A percentile compares a stretch with the other conserved stretches of the same genome.
These are phyloP conservation scores for Xylaria cubensis DNA, from an alignment of 495 filamentous ascomycete species.

Conservation along the genomic window DNA sequence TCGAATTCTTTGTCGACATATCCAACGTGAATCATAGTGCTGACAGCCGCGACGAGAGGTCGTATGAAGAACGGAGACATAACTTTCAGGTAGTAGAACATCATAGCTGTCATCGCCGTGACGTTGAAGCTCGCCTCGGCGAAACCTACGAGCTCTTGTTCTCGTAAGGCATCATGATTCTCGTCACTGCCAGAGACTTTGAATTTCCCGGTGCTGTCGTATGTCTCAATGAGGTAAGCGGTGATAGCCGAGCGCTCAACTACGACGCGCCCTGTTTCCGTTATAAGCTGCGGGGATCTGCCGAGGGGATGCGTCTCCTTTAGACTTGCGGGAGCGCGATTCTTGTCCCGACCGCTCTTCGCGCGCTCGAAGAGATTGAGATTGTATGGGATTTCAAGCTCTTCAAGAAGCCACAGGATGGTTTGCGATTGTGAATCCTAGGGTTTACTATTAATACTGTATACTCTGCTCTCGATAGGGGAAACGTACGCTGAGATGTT, in stretches of 20 bases:
- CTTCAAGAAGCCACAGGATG: constrained; percentile 48
- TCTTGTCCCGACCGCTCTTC: constrained; percentile 22
- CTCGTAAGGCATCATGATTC: constrained; percentile 32
- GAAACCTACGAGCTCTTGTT: constrained; percentile 33
- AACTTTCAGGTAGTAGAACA: constrained; percentile 10
- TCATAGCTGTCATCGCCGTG: background rate
- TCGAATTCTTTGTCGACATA: constrained; percentile 25
- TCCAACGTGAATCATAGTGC: constrained; percentile 8
- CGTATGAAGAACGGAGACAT: constrained; percentile 16
- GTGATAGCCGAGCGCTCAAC: constrained; percentile 36
- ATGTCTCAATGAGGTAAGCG: constrained; percentile 38
- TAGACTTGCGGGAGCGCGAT: constrained; percentile 35
- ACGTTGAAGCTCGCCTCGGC: constrained; percentile 23
- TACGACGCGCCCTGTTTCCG: constrained; percentile 30
- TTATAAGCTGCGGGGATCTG: constrained; percentile 37
- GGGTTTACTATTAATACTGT: constrained; percentile 2
- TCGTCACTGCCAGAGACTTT: constrained; percentile 25
- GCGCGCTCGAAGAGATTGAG: constrained; percentile 40
- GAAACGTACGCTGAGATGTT: constrained; percentile 31
- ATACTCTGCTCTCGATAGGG: background rate
- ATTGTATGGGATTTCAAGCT: constrained; percentile 46
- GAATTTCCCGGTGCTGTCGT: constrained; percentile 34
- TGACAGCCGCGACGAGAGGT: constrained; percentile 13
- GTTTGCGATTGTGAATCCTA: constrained; percentile 46
- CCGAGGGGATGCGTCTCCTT: constrained; percentile 37